These are phyloP conservation scores for Heliosperma pusillum DNA, from an alignment of 148 eudicot genomes.

Conservation along the genomic window DNA sequence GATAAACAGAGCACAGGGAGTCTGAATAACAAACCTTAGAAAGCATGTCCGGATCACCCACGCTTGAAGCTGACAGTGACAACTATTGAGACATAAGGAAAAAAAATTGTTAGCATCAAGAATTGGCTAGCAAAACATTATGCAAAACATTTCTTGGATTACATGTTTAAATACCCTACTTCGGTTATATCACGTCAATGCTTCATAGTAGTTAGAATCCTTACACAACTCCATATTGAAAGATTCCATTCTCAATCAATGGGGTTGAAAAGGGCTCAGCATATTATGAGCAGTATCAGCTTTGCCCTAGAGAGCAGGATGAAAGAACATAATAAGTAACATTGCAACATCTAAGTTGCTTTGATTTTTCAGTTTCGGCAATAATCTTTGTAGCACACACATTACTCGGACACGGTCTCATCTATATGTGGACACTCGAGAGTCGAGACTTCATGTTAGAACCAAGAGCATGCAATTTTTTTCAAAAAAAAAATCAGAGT, in stretches of 20 bases:
- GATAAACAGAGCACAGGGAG: conserved; percentile 1
- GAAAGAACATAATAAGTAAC: not conserved
- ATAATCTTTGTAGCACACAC: not conserved
- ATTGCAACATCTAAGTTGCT: not conserved
- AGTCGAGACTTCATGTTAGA: not conserved
- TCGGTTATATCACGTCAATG: not conserved
- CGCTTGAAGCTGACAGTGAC: conserved; percentile 76
- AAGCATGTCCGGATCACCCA: conserved; percentile 77
- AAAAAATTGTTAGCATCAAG: conserved; percentile 12
- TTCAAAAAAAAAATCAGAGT: not conserved
- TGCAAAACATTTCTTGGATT: not conserved
- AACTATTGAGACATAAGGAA: conserved; percentile 44
- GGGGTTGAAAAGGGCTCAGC: not conserved
- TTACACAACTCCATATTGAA: not conserved
- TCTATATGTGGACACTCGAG: not conserved
- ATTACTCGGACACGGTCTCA: not conserved
- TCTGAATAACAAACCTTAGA: conserved; percentile 66
- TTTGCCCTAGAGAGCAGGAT: conserved; percentile 1
- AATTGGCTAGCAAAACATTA: not conserved
- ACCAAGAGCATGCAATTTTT: too few species aligned
- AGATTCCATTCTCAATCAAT: not conserved
- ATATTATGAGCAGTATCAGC: not conserved
- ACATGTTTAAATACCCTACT: not conserved
- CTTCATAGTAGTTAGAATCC: not conserved
- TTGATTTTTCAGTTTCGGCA: not conserved